Base-by-base conservation (phyloP, 2,329 filamentous ascomycete species). In the Neoascochyta sp. region DNA sequence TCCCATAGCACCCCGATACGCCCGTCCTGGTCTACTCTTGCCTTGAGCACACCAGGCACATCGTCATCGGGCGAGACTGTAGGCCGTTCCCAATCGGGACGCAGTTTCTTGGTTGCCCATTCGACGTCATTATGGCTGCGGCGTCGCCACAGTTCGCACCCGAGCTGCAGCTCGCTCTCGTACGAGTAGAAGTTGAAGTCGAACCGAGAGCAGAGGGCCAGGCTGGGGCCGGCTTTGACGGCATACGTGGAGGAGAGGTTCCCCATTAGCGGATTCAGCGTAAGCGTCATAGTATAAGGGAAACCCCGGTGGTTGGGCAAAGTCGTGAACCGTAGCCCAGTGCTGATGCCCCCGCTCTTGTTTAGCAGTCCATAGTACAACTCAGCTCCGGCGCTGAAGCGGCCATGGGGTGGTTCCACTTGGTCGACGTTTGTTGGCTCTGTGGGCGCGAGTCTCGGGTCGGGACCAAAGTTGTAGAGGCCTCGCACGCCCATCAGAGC, bases 161-260 rank as follows among this genome's bases (percentile, higher is more conserved):
- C 92, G 14, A 96, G 76, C 15, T 88, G 82, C 71, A 95, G 83
- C 36, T 92, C 85, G 57, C 87, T 95, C 68, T 98, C 92, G 68
- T 95, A 98, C 59, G 87, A 95, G 66, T 95, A 96, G 27, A 95
- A 84, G 54, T 98, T 98, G 66, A 98, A 98, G 56, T 93, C 88
- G 66, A 96, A 90, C 27, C 84, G 80, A 13, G 88, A 93, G 43
- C 88, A 92, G 27, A 98, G 75, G 8, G 87, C 85, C 47, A 94
- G 78, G 51, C 87, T 80, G 18, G 77, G 77, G 3, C 87, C 87
- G 2, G 90, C 90, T 53, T 86, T 83, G 26, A 96, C 86, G 0
- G 92, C 86, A 60, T 98, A 98, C 10, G 81, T 94, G 19, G 88
- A 86, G 34, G 84, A 89, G 37, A 98, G 74, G 55, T 86, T 94